Conservation (phyloP, 345 rosid species). For the Populus ilicifolia region DNA sequence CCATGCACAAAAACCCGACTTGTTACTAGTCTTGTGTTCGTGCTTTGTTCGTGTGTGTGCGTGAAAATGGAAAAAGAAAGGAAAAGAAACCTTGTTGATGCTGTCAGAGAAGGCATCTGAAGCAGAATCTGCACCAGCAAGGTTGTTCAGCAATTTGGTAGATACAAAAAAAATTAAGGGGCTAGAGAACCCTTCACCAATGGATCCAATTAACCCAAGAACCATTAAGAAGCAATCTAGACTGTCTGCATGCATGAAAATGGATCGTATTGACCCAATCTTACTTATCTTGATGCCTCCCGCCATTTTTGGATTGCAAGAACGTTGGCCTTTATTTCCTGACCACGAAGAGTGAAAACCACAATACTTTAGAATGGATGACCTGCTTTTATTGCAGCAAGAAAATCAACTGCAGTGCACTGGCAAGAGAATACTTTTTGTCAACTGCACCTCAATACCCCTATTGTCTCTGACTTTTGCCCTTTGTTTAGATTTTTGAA, state of each 20-base stretch:
- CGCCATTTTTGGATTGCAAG: not conserved
- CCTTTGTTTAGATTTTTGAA: too few relatives aligned
- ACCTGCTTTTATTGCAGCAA: too few relatives aligned
- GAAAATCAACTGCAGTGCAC: too few relatives aligned
- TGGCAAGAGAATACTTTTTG: too few relatives aligned
- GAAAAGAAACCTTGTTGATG: constrained; percentile 45
- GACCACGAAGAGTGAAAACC: not conserved
- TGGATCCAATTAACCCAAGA: constrained; percentile 63
- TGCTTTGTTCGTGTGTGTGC: too few relatives aligned
- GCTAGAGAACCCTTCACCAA: constrained; percentile 58
- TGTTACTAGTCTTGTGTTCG: not conserved
- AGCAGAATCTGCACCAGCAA: constrained; percentile 36
- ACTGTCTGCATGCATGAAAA: constrained; percentile 62
- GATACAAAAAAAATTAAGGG: constrained; percentile 53
- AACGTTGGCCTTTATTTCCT: too few relatives aligned
- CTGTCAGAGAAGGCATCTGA: constrained; percentile 31
- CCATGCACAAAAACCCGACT: constrained; percentile 1
- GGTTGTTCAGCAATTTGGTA: constrained; percentile 60
- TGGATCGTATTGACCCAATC: constrained; percentile 38
- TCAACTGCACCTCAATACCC: too few relatives aligned
- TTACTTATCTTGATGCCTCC: constrained; percentile 15
- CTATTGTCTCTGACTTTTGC: too few relatives aligned
- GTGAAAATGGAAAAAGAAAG: not conserved
- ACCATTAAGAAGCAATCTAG: constrained; percentile 55
- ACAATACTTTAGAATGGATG: not conserved